Evolutionary conservation across 148 eudicot genomes (phyloP).

Genomic region (Fallopia convolvulus): DNA sequence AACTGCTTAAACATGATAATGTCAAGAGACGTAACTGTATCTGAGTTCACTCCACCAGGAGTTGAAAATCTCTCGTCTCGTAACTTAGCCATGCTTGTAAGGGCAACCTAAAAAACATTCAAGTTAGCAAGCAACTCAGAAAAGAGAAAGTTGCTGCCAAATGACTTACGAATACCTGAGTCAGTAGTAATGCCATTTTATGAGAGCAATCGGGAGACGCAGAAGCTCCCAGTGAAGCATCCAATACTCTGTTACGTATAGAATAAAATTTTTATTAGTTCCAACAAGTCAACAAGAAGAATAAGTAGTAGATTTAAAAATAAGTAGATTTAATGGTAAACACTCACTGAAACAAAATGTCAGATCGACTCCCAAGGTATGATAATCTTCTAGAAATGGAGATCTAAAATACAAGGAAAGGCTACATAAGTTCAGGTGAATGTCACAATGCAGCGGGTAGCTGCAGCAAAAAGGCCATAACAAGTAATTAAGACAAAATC

Average conservation of each 20-base stretch:
- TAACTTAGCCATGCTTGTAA: conserved; percentile 92
- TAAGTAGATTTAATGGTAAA: neutral
- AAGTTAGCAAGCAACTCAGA: neutral
- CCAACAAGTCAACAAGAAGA: neutral
- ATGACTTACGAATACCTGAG: conserved; percentile 46
- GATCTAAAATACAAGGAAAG: conserved; percentile 32
- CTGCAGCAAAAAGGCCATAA: neutral
- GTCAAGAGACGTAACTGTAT: conserved; percentile 70
- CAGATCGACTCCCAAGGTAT: conserved; percentile 60
- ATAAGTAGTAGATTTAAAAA: no score
- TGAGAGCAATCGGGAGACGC: conserved; percentile 85
- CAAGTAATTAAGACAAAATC: conserved; percentile 1
- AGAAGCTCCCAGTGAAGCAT: conserved; percentile 75
- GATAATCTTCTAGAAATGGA: conserved; percentile 85
- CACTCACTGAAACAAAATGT: conserved; percentile 78
- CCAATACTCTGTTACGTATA: conserved; percentile 57
- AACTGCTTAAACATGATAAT: conserved; percentile 72
- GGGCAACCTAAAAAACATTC: conserved; percentile 47
- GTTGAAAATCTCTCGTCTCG: conserved; percentile 77
- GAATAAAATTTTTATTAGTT: neutral
- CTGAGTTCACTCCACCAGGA: conserved; percentile 61
- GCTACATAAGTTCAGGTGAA: conserved; percentile 10
- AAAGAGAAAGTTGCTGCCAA: neutral
- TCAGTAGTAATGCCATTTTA: conserved; percentile 79
- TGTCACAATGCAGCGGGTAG: neutral